Conservation (phyloP, 2,329 filamentous ascomycete genomes). For the Neoarthrinium moseri region DNA sequence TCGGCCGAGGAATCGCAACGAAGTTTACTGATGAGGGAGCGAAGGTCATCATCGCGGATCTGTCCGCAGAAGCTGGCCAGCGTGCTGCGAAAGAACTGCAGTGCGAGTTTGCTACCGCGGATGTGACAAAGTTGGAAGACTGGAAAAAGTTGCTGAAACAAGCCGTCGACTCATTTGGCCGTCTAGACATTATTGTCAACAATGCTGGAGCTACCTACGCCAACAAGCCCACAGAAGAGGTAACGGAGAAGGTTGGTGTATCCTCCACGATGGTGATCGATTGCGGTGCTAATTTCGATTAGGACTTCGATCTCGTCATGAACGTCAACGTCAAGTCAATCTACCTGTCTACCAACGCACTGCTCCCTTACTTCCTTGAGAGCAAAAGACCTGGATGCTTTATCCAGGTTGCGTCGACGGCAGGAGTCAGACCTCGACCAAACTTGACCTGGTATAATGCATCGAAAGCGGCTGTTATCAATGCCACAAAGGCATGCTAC, state of each 20-base stretch:
- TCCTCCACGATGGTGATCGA: too few relatives aligned
- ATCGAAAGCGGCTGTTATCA: conserved; percentile 61
- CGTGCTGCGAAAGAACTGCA: conserved; percentile 44
- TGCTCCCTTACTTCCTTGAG: conserved; percentile 60
- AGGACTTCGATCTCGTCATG: conserved; percentile 66
- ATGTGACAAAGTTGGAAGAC: conserved; percentile 52
- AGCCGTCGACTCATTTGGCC: conserved; percentile 44
- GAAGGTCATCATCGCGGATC: conserved; percentile 61
- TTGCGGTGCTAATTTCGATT: too few relatives aligned
- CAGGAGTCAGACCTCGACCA: conserved; percentile 58
- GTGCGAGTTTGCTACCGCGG: conserved; percentile 39
- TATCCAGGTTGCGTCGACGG: conserved; percentile 66
- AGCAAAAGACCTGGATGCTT: conserved; percentile 58
- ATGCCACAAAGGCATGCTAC: conserved; percentile 44
- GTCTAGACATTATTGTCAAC: conserved; percentile 59
- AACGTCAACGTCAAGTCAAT: conserved; percentile 69
- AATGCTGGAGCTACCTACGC: conserved; percentile 59
- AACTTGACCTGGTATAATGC: conserved; percentile 71
- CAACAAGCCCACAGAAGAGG: conserved; percentile 62
- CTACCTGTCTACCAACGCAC: conserved; percentile 57
- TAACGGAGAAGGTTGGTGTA: conserved; percentile 64
- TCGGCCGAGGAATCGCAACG: conserved; percentile 60
- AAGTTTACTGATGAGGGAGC: conserved; percentile 60
- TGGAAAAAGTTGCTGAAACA: conserved; percentile 50
- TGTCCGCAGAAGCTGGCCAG: conserved; percentile 52